Percentiles rank a stretch among this genome's conserved stretches.
Evolutionary conservation across 2,329 filamentous ascomycete species (phyloP).

Genomic region (Paraphaeosphaeria minitans): DNA sequence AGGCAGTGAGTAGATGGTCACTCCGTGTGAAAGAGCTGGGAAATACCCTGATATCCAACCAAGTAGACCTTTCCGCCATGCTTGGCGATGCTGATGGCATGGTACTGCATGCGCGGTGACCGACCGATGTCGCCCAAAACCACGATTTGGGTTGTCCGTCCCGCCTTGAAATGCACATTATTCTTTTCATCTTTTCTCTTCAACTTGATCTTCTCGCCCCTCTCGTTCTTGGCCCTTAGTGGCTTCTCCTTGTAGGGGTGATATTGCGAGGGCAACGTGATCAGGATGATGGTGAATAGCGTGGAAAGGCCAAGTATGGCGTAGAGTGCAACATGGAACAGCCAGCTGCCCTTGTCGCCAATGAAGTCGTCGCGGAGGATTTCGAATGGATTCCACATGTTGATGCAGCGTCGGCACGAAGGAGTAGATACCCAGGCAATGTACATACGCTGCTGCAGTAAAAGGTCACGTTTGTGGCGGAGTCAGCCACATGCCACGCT

Average conservation of each 20-base stretch:
- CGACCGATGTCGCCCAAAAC: conserved; percentile 94
- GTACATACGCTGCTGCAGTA: not conserved
- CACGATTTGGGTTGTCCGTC: conserved; percentile 74
- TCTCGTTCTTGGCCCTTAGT: conserved; percentile 26
- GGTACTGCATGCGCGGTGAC: conserved; percentile 98
- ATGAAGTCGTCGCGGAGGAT: conserved; percentile 43
- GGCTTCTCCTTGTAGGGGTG: conserved; percentile 44
- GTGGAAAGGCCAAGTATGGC: conserved; percentile 52
- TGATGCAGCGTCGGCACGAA: not conserved
- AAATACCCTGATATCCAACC: conserved; percentile 80
- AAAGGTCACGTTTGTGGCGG: not conserved
- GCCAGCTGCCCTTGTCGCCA: conserved; percentile 26
- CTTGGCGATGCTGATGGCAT: conserved; percentile 88
- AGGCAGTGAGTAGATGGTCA: not conserved
- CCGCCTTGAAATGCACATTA: conserved; percentile 33
- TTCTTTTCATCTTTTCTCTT: conserved; percentile 29
- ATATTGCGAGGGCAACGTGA: conserved; percentile 61
- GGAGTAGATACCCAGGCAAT: no score
- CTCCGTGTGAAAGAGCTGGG: no score
- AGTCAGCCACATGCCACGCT: conserved; percentile 15
- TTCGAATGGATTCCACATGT: conserved; percentile 1
- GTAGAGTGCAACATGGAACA: conserved; percentile 47
- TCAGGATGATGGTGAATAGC: conserved; percentile 55
- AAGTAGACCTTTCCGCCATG: conserved; percentile 81
- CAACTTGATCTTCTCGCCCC: conserved; percentile 28